Conservation (phyloP, 331 rosid species). For the Malus hybrid region DNA sequence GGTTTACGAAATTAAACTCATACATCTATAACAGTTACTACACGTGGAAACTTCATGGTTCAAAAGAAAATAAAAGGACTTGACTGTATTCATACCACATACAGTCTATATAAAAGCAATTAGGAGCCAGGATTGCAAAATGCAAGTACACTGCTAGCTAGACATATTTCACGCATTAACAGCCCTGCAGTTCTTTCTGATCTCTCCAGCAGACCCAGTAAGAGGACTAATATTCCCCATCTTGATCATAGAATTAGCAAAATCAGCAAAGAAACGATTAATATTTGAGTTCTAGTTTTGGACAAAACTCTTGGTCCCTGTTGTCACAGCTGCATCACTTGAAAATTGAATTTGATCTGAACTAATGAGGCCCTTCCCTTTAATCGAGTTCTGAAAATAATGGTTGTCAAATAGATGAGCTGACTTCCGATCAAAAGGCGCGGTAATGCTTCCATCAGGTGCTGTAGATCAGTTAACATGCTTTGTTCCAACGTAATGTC, state of each 20-base stretch:
- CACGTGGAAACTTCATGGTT: not conserved
- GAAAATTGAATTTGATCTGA: constrained; percentile 71
- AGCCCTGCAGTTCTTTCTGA: constrained; percentile 61
- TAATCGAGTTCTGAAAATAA: constrained; percentile 56
- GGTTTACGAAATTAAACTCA: not conserved
- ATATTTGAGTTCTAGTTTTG: constrained; percentile 32
- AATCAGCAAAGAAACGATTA: constrained; percentile 45
- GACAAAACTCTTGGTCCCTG: constrained; percentile 41
- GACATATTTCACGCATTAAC: constrained; percentile 23
- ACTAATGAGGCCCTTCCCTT: constrained; percentile 53
- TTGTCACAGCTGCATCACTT: constrained; percentile 32
- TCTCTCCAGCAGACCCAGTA: constrained; percentile 65
- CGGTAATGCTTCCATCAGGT: constrained; percentile 49
- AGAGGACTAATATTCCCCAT: constrained; percentile 61
- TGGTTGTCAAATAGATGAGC: constrained; percentile 70
- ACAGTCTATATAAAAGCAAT: not conserved
- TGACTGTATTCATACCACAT: not conserved
- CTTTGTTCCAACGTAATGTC: constrained; percentile 45
- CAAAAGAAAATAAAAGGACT: not conserved
- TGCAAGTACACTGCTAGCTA: not conserved
- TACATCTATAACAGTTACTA: not conserved
- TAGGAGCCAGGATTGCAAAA: not conserved
- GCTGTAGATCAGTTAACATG: constrained; percentile 51
- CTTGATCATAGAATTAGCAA: constrained; percentile 58
- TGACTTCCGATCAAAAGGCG: constrained; percentile 60